Evolutionary conservation across 768 basidiomycete species (phyloP).

Genomic region (Pleurotus eryngii): DNA sequence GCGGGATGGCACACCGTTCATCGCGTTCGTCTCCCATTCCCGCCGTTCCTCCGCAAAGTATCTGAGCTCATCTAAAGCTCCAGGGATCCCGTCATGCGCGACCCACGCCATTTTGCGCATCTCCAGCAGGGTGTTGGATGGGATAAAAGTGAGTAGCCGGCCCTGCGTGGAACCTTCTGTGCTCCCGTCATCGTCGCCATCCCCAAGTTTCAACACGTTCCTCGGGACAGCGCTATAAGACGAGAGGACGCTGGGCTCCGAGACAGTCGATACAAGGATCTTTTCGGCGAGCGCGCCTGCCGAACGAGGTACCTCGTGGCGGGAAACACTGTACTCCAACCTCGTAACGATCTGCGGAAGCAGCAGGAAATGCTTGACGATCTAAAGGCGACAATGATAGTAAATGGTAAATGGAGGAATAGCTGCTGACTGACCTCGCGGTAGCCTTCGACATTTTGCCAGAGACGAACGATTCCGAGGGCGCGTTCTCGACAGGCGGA

Average conservation of each 20-base stretch:
- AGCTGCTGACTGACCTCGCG: slow-evolving; percentile 48
- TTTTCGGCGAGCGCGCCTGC: slow-evolving; percentile 69
- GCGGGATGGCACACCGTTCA: background rate
- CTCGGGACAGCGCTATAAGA: background rate
- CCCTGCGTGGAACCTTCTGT: background rate
- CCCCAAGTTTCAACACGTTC: slow-evolving; percentile 1
- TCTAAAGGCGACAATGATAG: slow-evolving; percentile 33
- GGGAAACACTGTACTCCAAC: slow-evolving; percentile 68
- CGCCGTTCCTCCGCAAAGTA: slow-evolving; percentile 19
- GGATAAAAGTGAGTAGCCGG: background rate
- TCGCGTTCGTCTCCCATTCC: background rate
- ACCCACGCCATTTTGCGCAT: slow-evolving; percentile 62
- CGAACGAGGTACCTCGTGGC: slow-evolving; percentile 57
- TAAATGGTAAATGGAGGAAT: no score
- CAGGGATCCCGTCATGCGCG: slow-evolving; percentile 63
- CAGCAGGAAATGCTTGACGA: slow-evolving; percentile 70
- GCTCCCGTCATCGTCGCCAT: background rate
- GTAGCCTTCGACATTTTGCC: slow-evolving; percentile 70
- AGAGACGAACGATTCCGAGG: slow-evolving; percentile 58
- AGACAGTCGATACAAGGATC: slow-evolving; percentile 37
- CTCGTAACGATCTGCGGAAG: slow-evolving; percentile 71
- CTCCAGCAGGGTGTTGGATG: slow-evolving; percentile 24
- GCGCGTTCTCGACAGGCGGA: slow-evolving; percentile 61
- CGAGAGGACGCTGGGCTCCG: background rate
- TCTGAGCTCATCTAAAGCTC: slow-evolving; percentile 60